Evolutionary conservation across 2,329 filamentous ascomycete species (phyloP).

Genomic region (Stemphylium lycopersici): DNA sequence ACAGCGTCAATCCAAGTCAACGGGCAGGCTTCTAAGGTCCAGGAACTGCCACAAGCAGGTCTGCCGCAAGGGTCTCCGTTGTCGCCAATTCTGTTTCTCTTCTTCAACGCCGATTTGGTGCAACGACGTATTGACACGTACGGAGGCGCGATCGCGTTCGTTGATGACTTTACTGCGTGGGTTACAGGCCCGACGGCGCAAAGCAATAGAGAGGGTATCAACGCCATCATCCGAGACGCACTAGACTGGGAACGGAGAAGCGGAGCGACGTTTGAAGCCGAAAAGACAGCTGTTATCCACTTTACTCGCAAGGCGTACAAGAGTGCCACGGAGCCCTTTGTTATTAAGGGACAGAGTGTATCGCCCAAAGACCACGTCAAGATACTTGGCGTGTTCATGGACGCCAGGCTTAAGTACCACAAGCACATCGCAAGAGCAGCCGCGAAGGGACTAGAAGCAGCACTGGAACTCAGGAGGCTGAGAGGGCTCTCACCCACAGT

Average conservation of each 20-base stretch:
- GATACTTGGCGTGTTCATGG: constrained; percentile 20
- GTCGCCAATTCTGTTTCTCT: constrained; percentile 26
- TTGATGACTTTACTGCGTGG: too few species aligned
- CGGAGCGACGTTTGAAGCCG: constrained; percentile 25
- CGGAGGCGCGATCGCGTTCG: too few species aligned
- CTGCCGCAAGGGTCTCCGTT: constrained; percentile 22
- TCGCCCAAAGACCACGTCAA: constrained; percentile 17
- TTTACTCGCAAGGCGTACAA: constrained; percentile 30
- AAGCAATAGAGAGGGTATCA: too few species aligned
- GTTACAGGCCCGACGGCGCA: too few species aligned
- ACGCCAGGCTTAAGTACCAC: constrained; percentile 19
- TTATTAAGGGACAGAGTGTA: constrained; percentile 14
- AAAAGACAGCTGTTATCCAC: constrained; percentile 45
- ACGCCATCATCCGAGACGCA: too few species aligned
- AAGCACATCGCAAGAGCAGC: constrained; percentile 19
- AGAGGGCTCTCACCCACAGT: constrained; percentile 15
- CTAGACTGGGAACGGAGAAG: too few species aligned
- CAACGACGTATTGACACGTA: background rate
- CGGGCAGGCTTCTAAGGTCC: background rate
- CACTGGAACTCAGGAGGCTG: constrained; percentile 12
- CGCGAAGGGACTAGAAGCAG: constrained; percentile 18
- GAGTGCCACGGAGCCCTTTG: background rate
- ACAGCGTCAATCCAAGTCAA: too few species aligned
- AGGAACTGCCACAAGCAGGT: constrained; percentile 16
- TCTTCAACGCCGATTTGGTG: constrained; percentile 28